A percentile compares a stretch with the other conserved stretches of the same genome.
Conservation (phyloP, 2,329 filamentous ascomycete genomes). For the Dothistroma pini region DNA sequence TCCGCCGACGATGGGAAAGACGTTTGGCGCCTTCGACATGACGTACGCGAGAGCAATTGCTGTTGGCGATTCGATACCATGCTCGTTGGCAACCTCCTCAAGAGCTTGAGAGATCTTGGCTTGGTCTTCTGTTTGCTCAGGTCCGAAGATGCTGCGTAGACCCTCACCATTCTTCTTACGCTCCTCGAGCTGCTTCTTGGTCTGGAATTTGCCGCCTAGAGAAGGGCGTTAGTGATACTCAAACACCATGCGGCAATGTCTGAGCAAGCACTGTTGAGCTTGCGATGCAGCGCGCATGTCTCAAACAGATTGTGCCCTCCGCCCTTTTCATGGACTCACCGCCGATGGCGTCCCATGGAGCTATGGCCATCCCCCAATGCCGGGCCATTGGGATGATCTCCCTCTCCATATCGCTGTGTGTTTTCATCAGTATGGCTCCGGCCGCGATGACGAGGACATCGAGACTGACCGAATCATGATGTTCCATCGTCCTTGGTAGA, state of each 20-base stretch:
- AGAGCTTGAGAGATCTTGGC: slow-evolving; percentile 55
- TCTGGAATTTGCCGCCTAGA: slow-evolving; percentile 42
- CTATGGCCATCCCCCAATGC: slow-evolving; percentile 44
- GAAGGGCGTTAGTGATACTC: slow-evolving; percentile 22
- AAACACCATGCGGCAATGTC: too few relatives aligned
- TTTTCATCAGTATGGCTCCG: not conserved
- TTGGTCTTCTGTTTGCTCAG: slow-evolving; percentile 44
- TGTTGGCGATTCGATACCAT: slow-evolving; percentile 41
- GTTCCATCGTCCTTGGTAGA: slow-evolving; percentile 40
- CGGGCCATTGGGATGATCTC: slow-evolving; percentile 46
- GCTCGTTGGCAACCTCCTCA: slow-evolving; percentile 56
- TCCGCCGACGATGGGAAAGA: slow-evolving; percentile 63
- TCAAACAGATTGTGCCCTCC: too few relatives aligned
- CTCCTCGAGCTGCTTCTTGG: slow-evolving; percentile 44
- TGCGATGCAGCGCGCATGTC: too few relatives aligned
- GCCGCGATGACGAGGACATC: too few relatives aligned
- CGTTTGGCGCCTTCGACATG: slow-evolving; percentile 56
- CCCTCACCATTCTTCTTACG: slow-evolving; percentile 38
- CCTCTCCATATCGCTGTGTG: slow-evolving; percentile 40
- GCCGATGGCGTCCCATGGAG: slow-evolving; percentile 53
- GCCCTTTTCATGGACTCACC: not conserved
- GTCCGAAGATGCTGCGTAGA: slow-evolving; percentile 29
- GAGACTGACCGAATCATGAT: slow-evolving; percentile 34
- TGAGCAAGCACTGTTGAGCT: too few relatives aligned
- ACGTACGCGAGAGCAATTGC: slow-evolving; percentile 63